Conservation (phyloP, 768 basidiomycete genomes). For the Serendipita sp. region DNA sequence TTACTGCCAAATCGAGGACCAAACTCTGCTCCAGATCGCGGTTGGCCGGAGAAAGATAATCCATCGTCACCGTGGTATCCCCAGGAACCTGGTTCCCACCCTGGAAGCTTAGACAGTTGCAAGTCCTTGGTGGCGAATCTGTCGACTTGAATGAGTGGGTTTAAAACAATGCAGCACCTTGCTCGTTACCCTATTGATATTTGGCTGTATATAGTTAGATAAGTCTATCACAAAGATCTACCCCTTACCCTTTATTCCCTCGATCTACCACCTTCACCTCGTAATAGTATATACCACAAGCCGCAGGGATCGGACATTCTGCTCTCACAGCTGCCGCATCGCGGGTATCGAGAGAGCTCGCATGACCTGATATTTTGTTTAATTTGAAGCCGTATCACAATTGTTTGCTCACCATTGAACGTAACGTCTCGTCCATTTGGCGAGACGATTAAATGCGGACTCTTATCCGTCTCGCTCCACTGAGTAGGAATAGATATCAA, state of each 20-base stretch:
- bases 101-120: conserved; percentile 60
- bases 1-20: conserved; percentile 70
- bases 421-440: conserved; percentile 58
- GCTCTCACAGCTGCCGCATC: conserved; percentile 79
- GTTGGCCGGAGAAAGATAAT: conserved; percentile 52
- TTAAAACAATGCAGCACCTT: neutral
- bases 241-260: conserved; percentile 61
- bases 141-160: conserved; percentile 11
- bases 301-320: conserved; percentile 58
- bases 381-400: conserved; percentile 5
- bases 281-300: conserved; percentile 88
- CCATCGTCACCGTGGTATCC: conserved; percentile 88
- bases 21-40: conserved; percentile 50
- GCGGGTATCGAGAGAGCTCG: conserved; percentile 41
- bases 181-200: conserved; percentile 60
- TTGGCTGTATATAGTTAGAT: conserved; percentile 30
- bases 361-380: conserved; percentile 27
- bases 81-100: conserved; percentile 77
- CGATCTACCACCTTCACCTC: conserved; percentile 76
- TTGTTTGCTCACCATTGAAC: conserved; percentile 40
- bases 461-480: conserved; percentile 60
- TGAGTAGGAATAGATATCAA: conserved; percentile 36
- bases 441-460: conserved; percentile 42
- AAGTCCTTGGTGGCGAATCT: conserved; percentile 57
- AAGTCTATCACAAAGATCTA: neutral